phyloP scores from a whole-genome alignment of 768 basidiomycete genomes.

The Tricholomella constricta region DNA sequence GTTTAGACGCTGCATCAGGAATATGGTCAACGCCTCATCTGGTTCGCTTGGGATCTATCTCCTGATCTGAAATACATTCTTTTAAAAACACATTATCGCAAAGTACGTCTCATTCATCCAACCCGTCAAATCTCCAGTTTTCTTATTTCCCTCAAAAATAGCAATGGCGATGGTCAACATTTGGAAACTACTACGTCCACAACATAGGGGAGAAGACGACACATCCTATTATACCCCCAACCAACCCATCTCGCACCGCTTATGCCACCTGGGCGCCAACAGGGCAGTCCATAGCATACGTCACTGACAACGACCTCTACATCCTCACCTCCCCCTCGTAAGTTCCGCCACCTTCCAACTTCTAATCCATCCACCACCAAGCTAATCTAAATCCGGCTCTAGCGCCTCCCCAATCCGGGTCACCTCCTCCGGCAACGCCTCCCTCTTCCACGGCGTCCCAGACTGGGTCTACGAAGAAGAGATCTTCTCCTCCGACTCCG shows the following conservation, averaged over 20 bases:
- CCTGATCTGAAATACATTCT: conserved; percentile 91
- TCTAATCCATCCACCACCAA: conserved; percentile 1
- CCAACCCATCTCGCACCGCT: conserved; percentile 69
- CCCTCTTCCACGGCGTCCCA: conserved; percentile 91
- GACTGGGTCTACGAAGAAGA: conserved; percentile 99
- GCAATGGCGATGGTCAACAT: conserved; percentile 95
- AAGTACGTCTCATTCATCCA: conserved; percentile 45
- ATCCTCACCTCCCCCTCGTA: conserved; percentile 70
- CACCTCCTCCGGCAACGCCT: conserved; percentile 78
- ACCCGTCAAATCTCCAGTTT: too few species aligned
- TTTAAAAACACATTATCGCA: conserved; percentile 70
- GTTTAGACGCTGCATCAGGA: conserved; percentile 41
- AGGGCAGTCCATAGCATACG: conserved; percentile 83
- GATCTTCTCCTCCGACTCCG: conserved; percentile 68
- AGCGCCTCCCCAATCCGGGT: conserved; percentile 62
- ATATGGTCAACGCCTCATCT: conserved; percentile 49
- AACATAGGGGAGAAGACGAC: conserved; percentile 69
- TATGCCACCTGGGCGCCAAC: conserved; percentile 90
- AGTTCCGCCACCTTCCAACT: conserved; percentile 25
- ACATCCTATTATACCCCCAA: conserved; percentile 67
- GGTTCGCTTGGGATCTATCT: conserved; percentile 78
- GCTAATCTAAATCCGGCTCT: conserved; percentile 27
- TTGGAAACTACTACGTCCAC: conserved; percentile 94
- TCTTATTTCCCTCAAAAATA: conserved; percentile 43
- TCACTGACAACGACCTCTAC: conserved; percentile 87